These are phyloP conservation scores for Lentinula sp. DNA, from an alignment of 768 basidiomycete genomes.

Conservation along the genomic window DNA sequence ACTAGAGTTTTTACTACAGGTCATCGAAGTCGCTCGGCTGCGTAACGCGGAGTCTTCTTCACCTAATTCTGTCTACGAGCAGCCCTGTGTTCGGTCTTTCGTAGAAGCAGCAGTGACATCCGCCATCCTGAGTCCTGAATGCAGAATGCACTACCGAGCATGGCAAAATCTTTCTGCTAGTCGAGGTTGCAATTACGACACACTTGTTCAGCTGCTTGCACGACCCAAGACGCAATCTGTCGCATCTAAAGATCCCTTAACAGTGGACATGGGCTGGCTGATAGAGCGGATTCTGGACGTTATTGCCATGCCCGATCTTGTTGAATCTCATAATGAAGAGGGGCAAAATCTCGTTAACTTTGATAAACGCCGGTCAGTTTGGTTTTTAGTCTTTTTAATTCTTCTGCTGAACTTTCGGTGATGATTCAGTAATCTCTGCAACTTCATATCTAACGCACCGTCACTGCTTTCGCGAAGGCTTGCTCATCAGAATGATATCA, in stretches of 20 bases:
- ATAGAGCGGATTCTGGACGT: conserved; percentile 78
- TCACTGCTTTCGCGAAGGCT: conserved; percentile 37
- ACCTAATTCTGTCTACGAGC: conserved; percentile 38
- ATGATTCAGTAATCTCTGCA: conserved; percentile 52
- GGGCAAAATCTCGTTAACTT: conserved; percentile 66
- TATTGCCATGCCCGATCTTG: conserved; percentile 65
- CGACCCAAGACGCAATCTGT: conserved; percentile 41
- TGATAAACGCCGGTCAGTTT: conserved; percentile 69
- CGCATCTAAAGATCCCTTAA: conserved; percentile 44
- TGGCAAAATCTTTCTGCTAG: conserved; percentile 69
- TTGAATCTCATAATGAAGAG: conserved; percentile 49
- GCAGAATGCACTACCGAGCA: conserved; percentile 69
- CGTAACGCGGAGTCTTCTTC: conserved; percentile 42
- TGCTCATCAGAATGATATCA: conserved; percentile 47
- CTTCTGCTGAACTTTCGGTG: conserved; percentile 11
- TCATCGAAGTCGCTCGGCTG: conserved; percentile 68
- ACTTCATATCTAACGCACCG: conserved; percentile 52
- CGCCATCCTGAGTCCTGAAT: conserved; percentile 75
- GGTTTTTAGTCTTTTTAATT: background rate
- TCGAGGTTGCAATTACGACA: conserved; percentile 59
- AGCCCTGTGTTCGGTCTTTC: conserved; percentile 70
- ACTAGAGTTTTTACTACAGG: conserved; percentile 67
- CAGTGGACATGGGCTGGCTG: conserved; percentile 78
- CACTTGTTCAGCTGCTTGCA: conserved; percentile 49
- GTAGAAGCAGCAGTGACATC: conserved; percentile 72